A percentile compares a stretch with the other conserved stretches of the same genome.
Conservation (phyloP, 2,329 filamentous ascomycete genomes). For the Colletotrichum sp. region DNA sequence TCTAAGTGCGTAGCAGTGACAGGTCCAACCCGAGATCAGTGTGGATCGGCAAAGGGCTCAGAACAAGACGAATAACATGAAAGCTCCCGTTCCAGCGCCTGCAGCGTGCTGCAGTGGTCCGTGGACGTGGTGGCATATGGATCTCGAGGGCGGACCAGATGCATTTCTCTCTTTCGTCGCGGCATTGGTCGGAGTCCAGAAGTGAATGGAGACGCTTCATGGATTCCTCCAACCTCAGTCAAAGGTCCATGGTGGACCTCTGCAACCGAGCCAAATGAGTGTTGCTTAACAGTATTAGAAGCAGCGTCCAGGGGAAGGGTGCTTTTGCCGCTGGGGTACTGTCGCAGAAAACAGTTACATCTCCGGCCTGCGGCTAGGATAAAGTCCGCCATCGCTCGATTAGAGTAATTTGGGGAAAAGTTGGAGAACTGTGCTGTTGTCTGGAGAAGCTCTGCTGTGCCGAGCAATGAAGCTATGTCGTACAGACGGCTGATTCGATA, state of each 20-base stretch:
- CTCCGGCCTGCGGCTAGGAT: slow-evolving; percentile 8
- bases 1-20: neutral
- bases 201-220: neutral
- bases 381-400: neutral
- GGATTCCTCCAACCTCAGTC: neutral
- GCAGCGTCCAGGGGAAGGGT: neutral
- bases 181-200: neutral
- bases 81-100: neutral
- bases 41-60: slow-evolving; percentile 4
- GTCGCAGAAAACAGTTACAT: slow-evolving; percentile 11
- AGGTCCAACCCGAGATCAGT: neutral
- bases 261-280: neutral
- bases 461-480: slow-evolving; percentile 14
- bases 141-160: slow-evolving; percentile 9
- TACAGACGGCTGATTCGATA: slow-evolving; percentile 4
- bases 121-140: neutral
- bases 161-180: neutral
- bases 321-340: neutral
- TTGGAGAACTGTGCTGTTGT: slow-evolving; percentile 8
- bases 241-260: neutral
- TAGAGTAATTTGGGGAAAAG: slow-evolving; percentile 20
- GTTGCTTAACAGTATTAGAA: neutral
- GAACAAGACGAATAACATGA: neutral
- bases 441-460: slow-evolving; percentile 9
- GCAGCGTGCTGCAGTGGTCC: neutral